Base-by-base conservation (phyloP, 345 rosid genomes). In the Syzygium oleosum region DNA sequence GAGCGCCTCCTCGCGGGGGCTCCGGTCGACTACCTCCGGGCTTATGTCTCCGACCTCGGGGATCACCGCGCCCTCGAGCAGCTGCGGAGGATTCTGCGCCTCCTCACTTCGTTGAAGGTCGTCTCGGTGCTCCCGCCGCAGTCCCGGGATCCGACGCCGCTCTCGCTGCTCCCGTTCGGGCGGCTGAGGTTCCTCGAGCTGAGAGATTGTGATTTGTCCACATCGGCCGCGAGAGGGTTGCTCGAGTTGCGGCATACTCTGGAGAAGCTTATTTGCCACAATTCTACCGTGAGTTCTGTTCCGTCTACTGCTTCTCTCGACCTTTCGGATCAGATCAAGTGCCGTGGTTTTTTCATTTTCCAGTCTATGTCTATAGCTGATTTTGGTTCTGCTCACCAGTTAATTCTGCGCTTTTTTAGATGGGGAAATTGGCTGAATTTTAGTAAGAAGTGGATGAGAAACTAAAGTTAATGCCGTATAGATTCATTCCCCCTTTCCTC, bases 31-130 rank as follows among this genome's bases (percentile, higher is more conserved):
- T 98, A 98, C 88, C 98, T 98, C 88, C 98, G 99, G 52, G 99
- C 99, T 56, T 98, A 98, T 89, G 93, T 98, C 41, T 96, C 99
- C 31, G 98, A 98, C 93, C 97, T 98, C 12, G 99, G 99, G 0
- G 99, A 98, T 89, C 94, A 93, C 92, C 97, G 99, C 41, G 99
- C 99, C 3, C 95, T 98, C 41, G 98, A 98, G 91, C 99, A 98
- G 93, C 94, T 98, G 73, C 96, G 98, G 16, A 93, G 99, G 88
- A 95, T 98, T 54, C 96, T 98, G 78, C 92, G 97, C 23, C 93
- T 96, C 49, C 92, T 98, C 4, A 94, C 99, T 83, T 91, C 96
- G 77, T 94, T 98, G 23, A 96, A 96, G 92, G 98, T 96, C 31
- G 97, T 96, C 58, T 96, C 99, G 0, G 93, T 93, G 65, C 94